These are phyloP conservation scores for Phytophthora ohioensis DNA, from an alignment of 352 stramenopile species.

Conservation along the genomic window DNA sequence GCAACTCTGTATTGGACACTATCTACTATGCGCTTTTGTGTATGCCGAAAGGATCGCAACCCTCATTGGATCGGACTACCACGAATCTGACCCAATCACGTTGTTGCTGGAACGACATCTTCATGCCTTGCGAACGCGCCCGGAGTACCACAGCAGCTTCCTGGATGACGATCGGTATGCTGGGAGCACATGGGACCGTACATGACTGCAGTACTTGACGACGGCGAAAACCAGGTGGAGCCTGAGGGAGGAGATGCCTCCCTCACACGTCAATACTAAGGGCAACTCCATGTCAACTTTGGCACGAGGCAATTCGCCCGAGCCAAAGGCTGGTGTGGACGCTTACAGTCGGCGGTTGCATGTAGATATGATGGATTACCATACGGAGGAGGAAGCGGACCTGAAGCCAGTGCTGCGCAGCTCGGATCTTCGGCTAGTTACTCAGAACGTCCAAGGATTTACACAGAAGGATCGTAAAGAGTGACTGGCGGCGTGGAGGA, in stretches of 20 bases:
- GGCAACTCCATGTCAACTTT: neutral
- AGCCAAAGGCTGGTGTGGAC: neutral
- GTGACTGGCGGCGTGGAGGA: neutral
- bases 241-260: neutral
- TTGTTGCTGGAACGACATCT: neutral
- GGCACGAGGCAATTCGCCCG: neutral
- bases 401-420: neutral
- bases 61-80: neutral
- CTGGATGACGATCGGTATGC: neutral
- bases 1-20: neutral
- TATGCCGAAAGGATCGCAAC: neutral
- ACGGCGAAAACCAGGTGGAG: neutral
- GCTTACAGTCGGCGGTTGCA: neutral
- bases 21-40: neutral
- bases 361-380: neutral
- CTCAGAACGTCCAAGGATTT: neutral
- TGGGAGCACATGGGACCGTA: neutral
- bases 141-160: neutral
- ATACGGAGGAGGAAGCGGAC: neutral
- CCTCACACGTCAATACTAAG: neutral
- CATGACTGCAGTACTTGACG: neutral
- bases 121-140: neutral
- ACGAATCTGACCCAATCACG: neutral
- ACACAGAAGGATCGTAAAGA: neutral
- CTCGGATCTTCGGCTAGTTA: neutral